phyloP scores from a whole-genome alignment of 768 basidiomycete genomes.

The Lactarius tabidus region DNA sequence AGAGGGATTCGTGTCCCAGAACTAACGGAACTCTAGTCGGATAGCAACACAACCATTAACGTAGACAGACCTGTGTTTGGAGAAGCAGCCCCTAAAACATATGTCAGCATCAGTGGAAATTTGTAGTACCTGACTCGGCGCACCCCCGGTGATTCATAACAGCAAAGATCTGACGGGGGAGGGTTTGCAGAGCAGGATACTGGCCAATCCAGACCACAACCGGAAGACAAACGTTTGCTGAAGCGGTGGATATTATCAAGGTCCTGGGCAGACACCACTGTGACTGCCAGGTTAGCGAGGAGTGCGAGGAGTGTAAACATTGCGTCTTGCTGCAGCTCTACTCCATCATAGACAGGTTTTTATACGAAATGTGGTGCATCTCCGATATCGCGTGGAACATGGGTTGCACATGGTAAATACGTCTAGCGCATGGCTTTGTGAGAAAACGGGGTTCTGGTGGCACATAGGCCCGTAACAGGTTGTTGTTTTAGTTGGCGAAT shows the following conservation, averaged over 20 bases:
- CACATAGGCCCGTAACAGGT: background rate
- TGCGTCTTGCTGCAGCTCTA: background rate
- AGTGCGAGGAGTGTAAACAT: constrained; percentile 27
- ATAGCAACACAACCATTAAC: background rate
- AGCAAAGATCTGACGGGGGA: constrained; percentile 45
- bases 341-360: background rate
- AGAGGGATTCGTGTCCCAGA: constrained; percentile 66
- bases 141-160: constrained; percentile 64
- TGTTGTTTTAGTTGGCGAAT: background rate
- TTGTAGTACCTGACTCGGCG: constrained; percentile 27
- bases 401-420: background rate
- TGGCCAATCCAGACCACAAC: constrained; percentile 49
- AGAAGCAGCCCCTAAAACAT: constrained; percentile 51
- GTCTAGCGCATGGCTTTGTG: background rate
- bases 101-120: background rate
- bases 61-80: constrained; percentile 45
- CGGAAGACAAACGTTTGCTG: constrained; percentile 38
- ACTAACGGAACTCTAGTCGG: constrained; percentile 36
- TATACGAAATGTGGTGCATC: background rate
- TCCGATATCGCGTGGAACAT: background rate
- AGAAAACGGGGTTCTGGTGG: background rate
- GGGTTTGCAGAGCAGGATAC: constrained; percentile 54
- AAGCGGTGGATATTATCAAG: constrained; percentile 29
- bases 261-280: constrained; percentile 8
- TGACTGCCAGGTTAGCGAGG: constrained; percentile 1